Evolutionary conservation across 2,329 filamentous ascomycete genomes (phyloP), one percentile per base, ranked within the genome.

Genomic region (Trichoderma koningii): DNA sequence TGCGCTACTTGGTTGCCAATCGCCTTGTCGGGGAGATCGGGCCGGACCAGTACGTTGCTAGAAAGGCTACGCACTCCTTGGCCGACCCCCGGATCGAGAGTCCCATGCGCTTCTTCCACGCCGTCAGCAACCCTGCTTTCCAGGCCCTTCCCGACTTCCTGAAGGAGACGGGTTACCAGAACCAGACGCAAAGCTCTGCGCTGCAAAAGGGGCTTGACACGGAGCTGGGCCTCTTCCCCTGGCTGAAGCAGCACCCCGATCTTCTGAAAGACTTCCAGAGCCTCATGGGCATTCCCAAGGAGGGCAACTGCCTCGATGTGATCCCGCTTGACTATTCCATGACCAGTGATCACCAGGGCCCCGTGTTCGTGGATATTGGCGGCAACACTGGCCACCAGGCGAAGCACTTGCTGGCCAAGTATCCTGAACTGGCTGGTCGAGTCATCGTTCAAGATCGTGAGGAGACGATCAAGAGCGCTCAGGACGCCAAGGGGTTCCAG

Each of bases 1-100:
- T 78, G 7, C 72, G 76, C 41, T 73, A 72, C 51, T 70, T 75
- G 38, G 72, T 72, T 15, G 70, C 76, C 1, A 73, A 73, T 56
- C 71, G 72, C 14, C 55, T 74, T 17, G 71, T 77, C 55, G 47
- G 63, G 6, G 74, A 78, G 67, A 69, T 70, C 0, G 66, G 48
- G 5, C 68, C 70, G 38, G 70, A 76, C 67, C 66, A 59, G 0
- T 78, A 73, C 48, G 57, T 66, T 2, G 70, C 74, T 26, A 77
- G 72, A 63, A 68, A 71, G 23, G 67, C 71, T 10, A 77, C 76
- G 1, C 66, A 69, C 9, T 52, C 66, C 3, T 67, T 77, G 3
- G 70, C 73, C 1, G 68, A 73, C 12, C 68, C 70, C 0, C 68
- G 73, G 47, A 68, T 74, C 34, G 48, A 68, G 23, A 72, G 72